Conservation (phyloP, 768 basidiomycete species). For the Galerina marginata region DNA sequence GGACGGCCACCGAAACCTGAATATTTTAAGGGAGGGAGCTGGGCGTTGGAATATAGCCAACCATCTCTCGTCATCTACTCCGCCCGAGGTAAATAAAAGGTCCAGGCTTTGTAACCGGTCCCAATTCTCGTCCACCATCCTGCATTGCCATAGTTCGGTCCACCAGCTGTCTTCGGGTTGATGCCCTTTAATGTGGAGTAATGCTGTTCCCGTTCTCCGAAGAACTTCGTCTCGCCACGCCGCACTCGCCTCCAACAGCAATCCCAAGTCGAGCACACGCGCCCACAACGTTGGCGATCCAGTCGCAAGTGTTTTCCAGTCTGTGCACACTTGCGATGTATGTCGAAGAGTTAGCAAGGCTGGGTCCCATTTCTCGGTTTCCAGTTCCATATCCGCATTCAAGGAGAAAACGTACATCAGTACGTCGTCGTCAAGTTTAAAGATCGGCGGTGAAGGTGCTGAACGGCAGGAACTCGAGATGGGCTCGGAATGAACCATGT, state of each 20-base stretch:
- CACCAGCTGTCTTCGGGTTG: too few relatives aligned
- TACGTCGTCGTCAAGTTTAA: background rate
- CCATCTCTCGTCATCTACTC: too few relatives aligned
- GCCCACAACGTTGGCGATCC: constrained; percentile 5
- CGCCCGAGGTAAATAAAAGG: too few relatives aligned
- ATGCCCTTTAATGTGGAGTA: background rate
- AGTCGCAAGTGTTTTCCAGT: background rate
- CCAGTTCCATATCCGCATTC: background rate
- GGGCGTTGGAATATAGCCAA: too few relatives aligned
- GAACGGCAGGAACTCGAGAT: too few relatives aligned
- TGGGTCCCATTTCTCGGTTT: background rate
- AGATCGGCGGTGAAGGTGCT: background rate
- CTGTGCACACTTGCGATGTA: constrained; percentile 1
- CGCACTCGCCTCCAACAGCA: background rate
- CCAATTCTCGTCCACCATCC: too few relatives aligned
- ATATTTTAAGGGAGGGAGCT: too few relatives aligned
- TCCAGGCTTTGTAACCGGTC: too few relatives aligned
- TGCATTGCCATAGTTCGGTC: too few relatives aligned
- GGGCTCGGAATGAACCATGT: too few relatives aligned
- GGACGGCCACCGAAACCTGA: too few relatives aligned
- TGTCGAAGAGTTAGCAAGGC: background rate
- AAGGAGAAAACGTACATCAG: background rate
- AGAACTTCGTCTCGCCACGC: constrained; percentile 1
- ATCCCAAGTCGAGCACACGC: background rate
- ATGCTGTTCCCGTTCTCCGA: background rate